Base-by-base conservation (phyloP, 208 protist genomes). In the Trypanosoma avium region DNA sequence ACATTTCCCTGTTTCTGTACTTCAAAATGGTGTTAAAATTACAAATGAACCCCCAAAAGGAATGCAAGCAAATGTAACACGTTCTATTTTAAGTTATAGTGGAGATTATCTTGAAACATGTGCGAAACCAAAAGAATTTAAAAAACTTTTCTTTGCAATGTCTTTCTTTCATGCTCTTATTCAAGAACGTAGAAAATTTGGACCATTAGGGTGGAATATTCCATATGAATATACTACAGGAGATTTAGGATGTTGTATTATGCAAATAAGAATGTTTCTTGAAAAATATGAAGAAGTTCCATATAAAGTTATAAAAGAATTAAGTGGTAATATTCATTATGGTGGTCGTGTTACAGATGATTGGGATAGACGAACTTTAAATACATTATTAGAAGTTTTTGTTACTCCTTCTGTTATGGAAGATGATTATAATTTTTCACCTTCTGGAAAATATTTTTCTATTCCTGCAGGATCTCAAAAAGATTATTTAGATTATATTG, bases 41-140 rank as follows among this genome's bases (percentile, higher is more conserved):
- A 99, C 98, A 9, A 98, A 99, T 71, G 98, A 99, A 84, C 98
- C 98, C n/a, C 98, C 98, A 17, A 98, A 97, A 82, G 97, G 97
- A 27, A 77, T 99, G 75, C 86, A 96, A 62, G 88, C 97, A 27
- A 99, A 99, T 70, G 80, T 99, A 15, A 89, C 90, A 35, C 88
- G 93, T 50, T 96, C 91, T 49, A 50, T 97, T 19, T 67, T 88
- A 7, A 85, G 81, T 63, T 97, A 94, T 76, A 49, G 52, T 32
- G 71, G 86, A 36, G 88, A 96, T 19, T 97, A 92, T 64, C 77
- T 99, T 10, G 82, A 96, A 21, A 68, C 63, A 10, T 96, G 88
- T 64, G 82, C 77, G 40, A 97, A 98, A 79, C 79, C 93, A 10
- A 67, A 48, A 12, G 87, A 85, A 54, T 98, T 97, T 75, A 94